These are phyloP conservation scores for Geosmithia putterillii DNA, from an alignment of 2,329 filamentous ascomycete species.

Conservation along the genomic window DNA sequence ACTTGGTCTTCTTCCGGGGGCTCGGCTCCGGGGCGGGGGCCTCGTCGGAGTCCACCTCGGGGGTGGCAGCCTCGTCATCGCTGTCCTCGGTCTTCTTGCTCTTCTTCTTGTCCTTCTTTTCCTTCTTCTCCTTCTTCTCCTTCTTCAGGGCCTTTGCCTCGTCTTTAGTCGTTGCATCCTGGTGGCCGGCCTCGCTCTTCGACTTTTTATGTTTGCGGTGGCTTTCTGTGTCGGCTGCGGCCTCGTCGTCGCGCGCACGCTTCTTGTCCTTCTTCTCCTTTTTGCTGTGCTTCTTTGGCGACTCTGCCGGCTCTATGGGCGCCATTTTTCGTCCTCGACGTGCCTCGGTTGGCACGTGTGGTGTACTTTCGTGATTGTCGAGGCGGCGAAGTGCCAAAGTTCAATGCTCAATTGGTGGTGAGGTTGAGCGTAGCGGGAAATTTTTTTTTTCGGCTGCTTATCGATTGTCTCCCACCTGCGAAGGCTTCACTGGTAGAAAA, in stretches of 20 bases:
- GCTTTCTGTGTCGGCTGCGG: slow-evolving; percentile 18
- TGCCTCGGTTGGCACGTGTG: background rate
- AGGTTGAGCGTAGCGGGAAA: background rate
- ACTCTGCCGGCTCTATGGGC: slow-evolving; percentile 16
- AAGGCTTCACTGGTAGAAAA: background rate
- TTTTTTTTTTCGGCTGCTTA: slow-evolving; percentile 1
- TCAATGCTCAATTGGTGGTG: background rate
- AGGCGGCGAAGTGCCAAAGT: background rate
- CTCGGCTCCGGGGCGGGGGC: slow-evolving; percentile 3
- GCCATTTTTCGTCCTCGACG: slow-evolving; percentile 13
- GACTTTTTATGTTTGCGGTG: slow-evolving; percentile 37
- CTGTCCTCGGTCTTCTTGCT: slow-evolving; percentile 19
- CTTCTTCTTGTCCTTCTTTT: slow-evolving; percentile 16
- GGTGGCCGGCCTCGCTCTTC: slow-evolving; percentile 26
- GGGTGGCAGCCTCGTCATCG: slow-evolving; percentile 10
- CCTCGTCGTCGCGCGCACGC: slow-evolving; percentile 30
- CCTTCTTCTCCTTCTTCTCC: slow-evolving; percentile 19
- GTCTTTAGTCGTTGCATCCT: slow-evolving; percentile 6
- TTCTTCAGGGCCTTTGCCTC: slow-evolving; percentile 8
- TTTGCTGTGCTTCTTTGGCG: slow-evolving; percentile 26
- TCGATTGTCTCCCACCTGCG: slow-evolving; percentile 1
- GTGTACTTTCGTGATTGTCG: background rate
- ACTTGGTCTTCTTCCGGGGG: slow-evolving; percentile 5
- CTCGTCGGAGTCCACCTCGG: background rate
- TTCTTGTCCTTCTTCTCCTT: slow-evolving; percentile 28